Conservation (phyloP, 345 rosid species). For the Eucalyptus tenuipes region DNA sequence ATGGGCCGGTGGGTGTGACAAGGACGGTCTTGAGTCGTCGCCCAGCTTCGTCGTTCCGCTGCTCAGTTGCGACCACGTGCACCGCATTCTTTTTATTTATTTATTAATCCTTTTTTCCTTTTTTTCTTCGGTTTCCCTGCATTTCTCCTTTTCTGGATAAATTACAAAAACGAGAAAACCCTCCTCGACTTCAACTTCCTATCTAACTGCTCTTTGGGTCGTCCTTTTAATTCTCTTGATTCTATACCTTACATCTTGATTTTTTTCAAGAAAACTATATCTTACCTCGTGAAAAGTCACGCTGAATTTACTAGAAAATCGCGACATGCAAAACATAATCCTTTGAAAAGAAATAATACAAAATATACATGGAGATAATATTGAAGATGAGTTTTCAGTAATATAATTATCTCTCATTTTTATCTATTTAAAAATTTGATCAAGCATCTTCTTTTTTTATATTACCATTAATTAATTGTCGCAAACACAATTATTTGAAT, state of each 20-base stretch:
- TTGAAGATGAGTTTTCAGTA: rapidly evolving
- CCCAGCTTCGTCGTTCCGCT: background rate
- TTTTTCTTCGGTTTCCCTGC: background rate
- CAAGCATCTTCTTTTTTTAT: background rate
- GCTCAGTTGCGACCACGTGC: background rate
- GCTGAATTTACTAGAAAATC: background rate
- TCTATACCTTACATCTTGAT: background rate
- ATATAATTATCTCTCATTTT: background rate
- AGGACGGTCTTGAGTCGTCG: background rate
- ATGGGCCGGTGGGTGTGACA: background rate
- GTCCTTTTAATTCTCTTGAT: background rate
- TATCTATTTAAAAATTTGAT: background rate
- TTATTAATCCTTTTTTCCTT: too few relatives aligned
- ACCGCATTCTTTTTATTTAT: background rate
- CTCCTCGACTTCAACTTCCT: background rate
- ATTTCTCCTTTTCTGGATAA: background rate
- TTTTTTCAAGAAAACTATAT: background rate
- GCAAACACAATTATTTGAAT: background rate
- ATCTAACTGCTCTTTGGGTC: background rate
- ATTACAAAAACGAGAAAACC: background rate
- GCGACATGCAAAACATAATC: background rate
- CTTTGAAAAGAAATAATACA: background rate
- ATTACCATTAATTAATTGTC: rapidly evolving
- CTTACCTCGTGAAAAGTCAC: background rate
- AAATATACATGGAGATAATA: background rate